Base-by-base conservation (phyloP, 768 basidiomycete genomes). In the Macrolepiota albuminosa region DNA sequence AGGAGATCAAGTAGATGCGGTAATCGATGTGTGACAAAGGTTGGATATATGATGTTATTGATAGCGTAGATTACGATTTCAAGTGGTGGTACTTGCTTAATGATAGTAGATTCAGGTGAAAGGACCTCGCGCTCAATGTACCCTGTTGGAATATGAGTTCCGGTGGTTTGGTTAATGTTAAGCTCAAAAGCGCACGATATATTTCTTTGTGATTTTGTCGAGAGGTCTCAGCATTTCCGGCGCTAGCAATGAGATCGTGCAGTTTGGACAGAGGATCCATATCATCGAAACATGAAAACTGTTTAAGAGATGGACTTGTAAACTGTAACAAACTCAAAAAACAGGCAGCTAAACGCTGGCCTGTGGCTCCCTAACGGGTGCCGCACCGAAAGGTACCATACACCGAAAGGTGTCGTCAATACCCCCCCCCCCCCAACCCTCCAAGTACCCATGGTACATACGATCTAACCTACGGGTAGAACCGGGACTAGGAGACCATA, bases 1-100 rank as follows among this genome's bases (percentile, higher is more conserved):
- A 77, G 63, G 10, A 76, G 68, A 49, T 69, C 68, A 36, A 78
- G 67, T 21, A 79, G 66, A 24, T 76, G 70, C 11, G 71, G 69
- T 36, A 73, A 70, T 45, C 69, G 66, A 7, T 63, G 45, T 9
- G 64, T 62, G 40, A 61, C 56, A 37, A 71, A 61, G 5, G 55
- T 60, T 31, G 73, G 72, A 54, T 51, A 61, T 11, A 76, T 51
- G 33, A 77, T 74, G 58, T 66, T 68, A 24, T 71, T 62, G 58
- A 76, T 65, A 21, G 74, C 64, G 52, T 73, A 73, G 16, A 69
- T 58, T 54, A 77, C 55, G 43, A 72, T 40, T 24, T 71, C 65
- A 18, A 77, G 61, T 6, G 76, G 68, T 2, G 70, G 70, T 39
- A 65, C 63, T 52, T 62, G 58, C 52, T 67, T 61, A 21, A 65